Conservation (phyloP, 306 rosid species). For the Potentilla sterilis region DNA sequence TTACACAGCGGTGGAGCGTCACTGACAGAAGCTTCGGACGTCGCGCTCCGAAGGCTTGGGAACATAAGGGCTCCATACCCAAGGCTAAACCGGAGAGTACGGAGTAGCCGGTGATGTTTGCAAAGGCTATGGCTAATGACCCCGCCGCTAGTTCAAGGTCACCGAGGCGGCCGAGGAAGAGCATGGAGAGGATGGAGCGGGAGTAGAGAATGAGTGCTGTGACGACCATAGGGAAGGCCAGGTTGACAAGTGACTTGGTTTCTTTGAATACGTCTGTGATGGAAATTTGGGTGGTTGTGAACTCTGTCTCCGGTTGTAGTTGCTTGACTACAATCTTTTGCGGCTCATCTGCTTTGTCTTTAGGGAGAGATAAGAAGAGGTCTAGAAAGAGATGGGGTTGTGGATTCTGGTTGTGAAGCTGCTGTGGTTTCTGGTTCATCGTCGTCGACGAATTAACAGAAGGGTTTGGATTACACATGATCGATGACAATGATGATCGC, state of each 20-base stretch:
- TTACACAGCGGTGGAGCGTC: constrained; percentile 74
- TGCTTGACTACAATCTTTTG: too few relatives aligned
- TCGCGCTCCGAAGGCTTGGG: constrained; percentile 90
- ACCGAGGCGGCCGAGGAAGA: constrained; percentile 76
- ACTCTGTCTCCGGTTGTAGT: neutral
- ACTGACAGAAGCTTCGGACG: constrained; percentile 66
- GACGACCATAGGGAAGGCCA: constrained; percentile 62
- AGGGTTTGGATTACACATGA: constrained; percentile 33
- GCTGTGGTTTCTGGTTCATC: constrained; percentile 19
- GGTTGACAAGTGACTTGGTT: constrained; percentile 45
- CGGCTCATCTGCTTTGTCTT: neutral
- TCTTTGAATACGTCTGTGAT: constrained; percentile 34
- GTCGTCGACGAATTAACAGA: neutral
- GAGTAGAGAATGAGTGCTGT: constrained; percentile 78
- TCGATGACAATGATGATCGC: constrained; percentile 3
- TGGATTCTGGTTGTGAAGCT: neutral
- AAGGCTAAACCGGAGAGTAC: constrained; percentile 75
- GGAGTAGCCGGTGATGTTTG: constrained; percentile 85
- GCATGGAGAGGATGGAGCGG: constrained; percentile 77
- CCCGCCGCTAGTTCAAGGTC: constrained; percentile 71
- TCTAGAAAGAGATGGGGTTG: constrained; percentile 17
- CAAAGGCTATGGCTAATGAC: constrained; percentile 83
- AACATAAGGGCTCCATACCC: constrained; percentile 93
- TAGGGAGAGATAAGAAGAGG: constrained; percentile 16
- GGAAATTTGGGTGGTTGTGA: neutral